A percentile compares a stretch with the other conserved stretches of the same genome.
Conservation (phyloP, 495 filamentous ascomycete genomes). For the Lineolata rhizophorae region DNA sequence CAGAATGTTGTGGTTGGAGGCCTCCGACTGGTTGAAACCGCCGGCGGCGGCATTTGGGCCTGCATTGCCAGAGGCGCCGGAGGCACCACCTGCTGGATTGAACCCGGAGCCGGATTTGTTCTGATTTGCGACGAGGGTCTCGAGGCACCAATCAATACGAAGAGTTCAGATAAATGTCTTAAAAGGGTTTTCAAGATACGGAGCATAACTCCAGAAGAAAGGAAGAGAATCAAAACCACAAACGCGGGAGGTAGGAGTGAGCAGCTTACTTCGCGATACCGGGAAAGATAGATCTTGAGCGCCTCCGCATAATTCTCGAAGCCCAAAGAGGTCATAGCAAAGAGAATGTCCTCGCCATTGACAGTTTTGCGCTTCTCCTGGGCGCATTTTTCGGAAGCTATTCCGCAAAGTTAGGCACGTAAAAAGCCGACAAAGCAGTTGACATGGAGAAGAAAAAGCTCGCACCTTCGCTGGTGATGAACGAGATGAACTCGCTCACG, state of each 20-base stretch:
- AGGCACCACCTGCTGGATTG: conserved; percentile 7
- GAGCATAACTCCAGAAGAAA: conserved; percentile 4
- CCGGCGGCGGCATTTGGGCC: conserved; percentile 9
- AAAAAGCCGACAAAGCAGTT: not conserved
- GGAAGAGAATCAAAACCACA: not conserved
- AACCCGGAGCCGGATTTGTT: conserved; percentile 11
- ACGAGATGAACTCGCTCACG: conserved; percentile 99
- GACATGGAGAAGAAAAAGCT: conserved; percentile 9
- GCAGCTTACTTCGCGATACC: conserved; percentile 85
- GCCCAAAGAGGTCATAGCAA: conserved; percentile 95
- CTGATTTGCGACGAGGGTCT: conserved; percentile 21
- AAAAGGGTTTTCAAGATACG: conserved; percentile 4
- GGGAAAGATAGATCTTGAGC: conserved; percentile 90
- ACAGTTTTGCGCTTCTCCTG: conserved; percentile 98
- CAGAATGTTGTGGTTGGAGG: conserved; percentile 13
- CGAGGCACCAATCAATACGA: conserved; percentile 17
- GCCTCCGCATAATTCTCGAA: conserved; percentile 99
- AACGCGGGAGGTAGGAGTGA: conserved; percentile 6
- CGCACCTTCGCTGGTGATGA: conserved; percentile 95
- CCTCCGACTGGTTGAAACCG: conserved; percentile 7
- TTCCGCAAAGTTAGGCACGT: not conserved
- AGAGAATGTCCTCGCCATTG: conserved; percentile 94
- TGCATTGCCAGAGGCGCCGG: conserved; percentile 9
- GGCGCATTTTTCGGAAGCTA: conserved; percentile 97
- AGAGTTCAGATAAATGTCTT: conserved; percentile 17